These are phyloP conservation scores for Thinopyrum elongatum DNA, from an alignment of 176 grass and related monocot species.

Conservation along the genomic window DNA sequence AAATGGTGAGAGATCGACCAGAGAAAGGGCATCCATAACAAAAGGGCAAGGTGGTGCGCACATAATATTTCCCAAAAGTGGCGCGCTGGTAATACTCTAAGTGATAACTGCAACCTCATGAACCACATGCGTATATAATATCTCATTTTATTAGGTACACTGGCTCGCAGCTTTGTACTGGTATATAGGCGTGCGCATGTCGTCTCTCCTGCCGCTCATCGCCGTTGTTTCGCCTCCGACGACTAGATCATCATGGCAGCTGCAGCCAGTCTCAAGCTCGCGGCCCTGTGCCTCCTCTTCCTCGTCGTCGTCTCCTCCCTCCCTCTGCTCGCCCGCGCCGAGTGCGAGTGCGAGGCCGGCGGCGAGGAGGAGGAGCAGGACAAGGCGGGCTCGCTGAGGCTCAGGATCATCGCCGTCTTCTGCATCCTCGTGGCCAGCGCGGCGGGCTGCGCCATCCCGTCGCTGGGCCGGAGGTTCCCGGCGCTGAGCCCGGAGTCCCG, in stretches of 20 bases:
- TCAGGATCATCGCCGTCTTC: conserved; percentile 74
- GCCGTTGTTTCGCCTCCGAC: not conserved
- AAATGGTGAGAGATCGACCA: not conserved
- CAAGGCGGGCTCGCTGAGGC: conserved; percentile 28
- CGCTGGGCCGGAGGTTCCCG: conserved; percentile 41
- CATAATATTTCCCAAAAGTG: not conserved
- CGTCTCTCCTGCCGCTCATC: not conserved
- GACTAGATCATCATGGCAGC: conserved; percentile 18
- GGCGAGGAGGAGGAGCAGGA: conserved; percentile 15
- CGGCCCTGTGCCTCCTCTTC: not conserved
- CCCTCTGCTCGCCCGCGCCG: conserved; percentile 13
- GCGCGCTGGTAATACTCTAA: too few species aligned
- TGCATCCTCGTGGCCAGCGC: conserved; percentile 52
- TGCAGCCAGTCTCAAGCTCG: not conserved
- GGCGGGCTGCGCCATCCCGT: conserved; percentile 42
- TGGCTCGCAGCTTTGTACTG: not conserved
- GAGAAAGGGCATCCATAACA: not conserved
- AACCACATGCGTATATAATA: not conserved
- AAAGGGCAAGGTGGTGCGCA: not conserved
- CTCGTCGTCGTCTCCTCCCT: conserved; percentile 4
- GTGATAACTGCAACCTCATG: not conserved
- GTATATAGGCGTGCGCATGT: not conserved
- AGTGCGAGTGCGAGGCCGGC: conserved; percentile 35
- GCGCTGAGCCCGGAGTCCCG: conserved; percentile 24
- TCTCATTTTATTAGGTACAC: not conserved